Percentiles rank a stretch among this genome's conserved stretches.
These are phyloP conservation scores for Nigrospora sphaerica DNA, from an alignment of 2,329 filamentous ascomycete genomes.

Conservation along the genomic window DNA sequence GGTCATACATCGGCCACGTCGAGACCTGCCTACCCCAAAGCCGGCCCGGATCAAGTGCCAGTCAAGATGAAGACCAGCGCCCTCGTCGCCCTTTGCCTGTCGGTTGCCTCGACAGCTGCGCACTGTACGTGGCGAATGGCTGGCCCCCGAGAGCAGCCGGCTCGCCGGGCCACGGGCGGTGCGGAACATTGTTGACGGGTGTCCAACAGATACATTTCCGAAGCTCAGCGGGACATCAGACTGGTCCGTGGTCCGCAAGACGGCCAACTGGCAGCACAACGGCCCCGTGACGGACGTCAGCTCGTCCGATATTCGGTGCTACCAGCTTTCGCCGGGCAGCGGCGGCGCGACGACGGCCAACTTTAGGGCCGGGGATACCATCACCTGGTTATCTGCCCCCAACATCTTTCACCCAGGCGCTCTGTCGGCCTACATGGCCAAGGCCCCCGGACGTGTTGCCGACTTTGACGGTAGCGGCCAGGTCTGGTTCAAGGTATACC, in stretches of 20 bases:
- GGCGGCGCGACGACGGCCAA: conserved; percentile 25
- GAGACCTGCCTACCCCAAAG: too few species aligned
- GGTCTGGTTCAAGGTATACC: conserved; percentile 35
- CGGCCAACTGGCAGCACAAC: conserved; percentile 36
- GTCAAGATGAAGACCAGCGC: not conserved
- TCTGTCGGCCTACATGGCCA: conserved; percentile 32
- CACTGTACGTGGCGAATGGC: not conserved
- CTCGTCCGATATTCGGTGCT: conserved; percentile 42
- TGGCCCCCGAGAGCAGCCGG: too few species aligned
- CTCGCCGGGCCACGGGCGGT: not conserved
- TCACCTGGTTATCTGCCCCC: conserved; percentile 32
- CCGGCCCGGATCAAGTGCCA: too few species aligned
- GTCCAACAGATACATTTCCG: conserved; percentile 19
- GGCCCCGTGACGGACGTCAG: conserved; percentile 38
- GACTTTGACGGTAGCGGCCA: conserved; percentile 29
- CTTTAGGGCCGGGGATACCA: conserved; percentile 28
- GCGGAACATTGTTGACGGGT: not conserved
- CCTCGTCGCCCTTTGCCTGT: not conserved
- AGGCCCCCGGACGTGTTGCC: conserved; percentile 26
- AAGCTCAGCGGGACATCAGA: conserved; percentile 18
- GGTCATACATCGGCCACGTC: too few species aligned
- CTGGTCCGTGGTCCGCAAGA: conserved; percentile 29
- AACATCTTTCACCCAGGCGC: conserved; percentile 31
- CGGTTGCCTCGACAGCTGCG: not conserved
- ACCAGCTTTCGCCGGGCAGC: conserved; percentile 33